phyloP scores from a whole-genome alignment of 768 basidiomycete species.

The Agrocybe chaxingu region DNA sequence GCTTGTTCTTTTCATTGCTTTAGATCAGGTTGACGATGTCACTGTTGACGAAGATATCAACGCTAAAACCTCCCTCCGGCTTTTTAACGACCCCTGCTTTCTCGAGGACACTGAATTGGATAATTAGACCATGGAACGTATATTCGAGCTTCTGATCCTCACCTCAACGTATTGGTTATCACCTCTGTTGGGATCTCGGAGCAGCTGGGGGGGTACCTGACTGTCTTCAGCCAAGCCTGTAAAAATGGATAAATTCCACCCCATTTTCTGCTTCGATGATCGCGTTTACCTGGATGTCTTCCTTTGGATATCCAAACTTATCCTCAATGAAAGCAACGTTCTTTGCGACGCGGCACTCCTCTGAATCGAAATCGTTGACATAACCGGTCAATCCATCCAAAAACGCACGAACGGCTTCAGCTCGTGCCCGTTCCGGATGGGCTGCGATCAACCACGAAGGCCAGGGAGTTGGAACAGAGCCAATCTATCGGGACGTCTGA shows the following conservation, averaged over 20 bases:
- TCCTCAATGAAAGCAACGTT: slow-evolving; percentile 75
- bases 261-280: background rate
- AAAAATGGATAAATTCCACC: background rate
- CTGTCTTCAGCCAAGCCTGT: slow-evolving; percentile 83
- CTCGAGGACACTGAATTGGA: slow-evolving; percentile 55
- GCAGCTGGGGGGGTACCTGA: slow-evolving; percentile 70
- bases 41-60: slow-evolving; percentile 55
- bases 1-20: background rate
- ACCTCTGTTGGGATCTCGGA: slow-evolving; percentile 60
- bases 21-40: slow-evolving; percentile 50
- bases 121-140: background rate
- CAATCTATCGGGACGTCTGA: slow-evolving; percentile 47
- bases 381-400: slow-evolving; percentile 59
- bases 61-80: slow-evolving; percentile 51
- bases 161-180: slow-evolving; percentile 70
- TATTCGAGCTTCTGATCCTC: slow-evolving; percentile 16
- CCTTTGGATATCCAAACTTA: slow-evolving; percentile 77
- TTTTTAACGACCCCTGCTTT: slow-evolving; percentile 71
- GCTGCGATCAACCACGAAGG: slow-evolving; percentile 95
- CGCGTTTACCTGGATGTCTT: slow-evolving; percentile 67
- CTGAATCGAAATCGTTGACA: slow-evolving; percentile 64
- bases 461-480: slow-evolving; percentile 90
- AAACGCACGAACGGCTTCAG: slow-evolving; percentile 52
- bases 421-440: slow-evolving; percentile 60
- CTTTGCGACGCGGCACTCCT: slow-evolving; percentile 49